Evolutionary conservation across 805 yeast genomes (phyloP), one percentile per base, ranked within the genome.

Genomic region (Wickerhamiella azymoides): DNA sequence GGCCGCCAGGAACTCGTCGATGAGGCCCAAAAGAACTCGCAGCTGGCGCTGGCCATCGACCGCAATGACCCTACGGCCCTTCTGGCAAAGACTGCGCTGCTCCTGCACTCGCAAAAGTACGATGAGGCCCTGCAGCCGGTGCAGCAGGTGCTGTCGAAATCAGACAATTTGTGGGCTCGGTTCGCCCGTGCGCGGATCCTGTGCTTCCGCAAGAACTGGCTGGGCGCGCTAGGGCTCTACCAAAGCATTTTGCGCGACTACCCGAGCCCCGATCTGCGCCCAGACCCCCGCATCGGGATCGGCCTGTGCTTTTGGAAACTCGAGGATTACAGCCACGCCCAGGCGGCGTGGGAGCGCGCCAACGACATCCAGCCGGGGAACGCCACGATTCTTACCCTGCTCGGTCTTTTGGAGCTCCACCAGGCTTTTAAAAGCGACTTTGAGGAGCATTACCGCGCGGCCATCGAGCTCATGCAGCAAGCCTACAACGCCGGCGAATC

Each of bases 281-380:
- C 97, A 4, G 96, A 89, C 64, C 93, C 96, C 16, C 72, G 99
- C 62, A 73, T 92, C 49, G 99, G 97, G 25, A 76, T 89, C 50
- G 99, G 98, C 30, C 66, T 92, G 52, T 88, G 96, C 62, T 89
- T 79, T 59, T 92, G 96, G 96, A 75, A 75, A 49, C 66, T 92
- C 50, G 80, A 80, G 44, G 94, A 84, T 60, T 73, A 75, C 51
- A 73, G 72, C 43, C 73, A 84, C 67, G 97, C 98, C 0, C 57
- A 72, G 6, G 66, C 67, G 42, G 80, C 97, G 0, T 92, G 97
- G 96, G 73, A 74, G 50, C 73, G 96, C 57, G 72, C 84, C 1
- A 63, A 78, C 27, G 81, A 79, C 58, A 62, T 89, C 36, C 75
- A 80, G 51, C 77, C 80, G 3, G 58, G 66, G 19, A 19, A 27